These are phyloP conservation scores for Speleostelium caveatum DNA, from an alignment of 78 protist species.

Conservation along the genomic window DNA sequence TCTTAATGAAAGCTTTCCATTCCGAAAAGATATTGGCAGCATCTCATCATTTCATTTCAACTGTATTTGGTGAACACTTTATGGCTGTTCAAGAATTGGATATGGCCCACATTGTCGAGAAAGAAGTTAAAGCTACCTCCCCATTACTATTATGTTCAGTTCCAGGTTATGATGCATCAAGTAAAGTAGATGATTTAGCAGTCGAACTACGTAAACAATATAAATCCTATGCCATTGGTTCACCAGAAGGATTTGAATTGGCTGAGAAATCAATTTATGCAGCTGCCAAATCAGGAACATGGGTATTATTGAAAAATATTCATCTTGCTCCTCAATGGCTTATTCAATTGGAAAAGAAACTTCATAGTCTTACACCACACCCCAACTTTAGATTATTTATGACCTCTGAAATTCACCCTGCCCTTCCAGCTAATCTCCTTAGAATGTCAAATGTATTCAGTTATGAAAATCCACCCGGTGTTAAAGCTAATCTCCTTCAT, in stretches of 20 bases:
- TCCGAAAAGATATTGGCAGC: slow-evolving; percentile 83
- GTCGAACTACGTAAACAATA: slow-evolving; percentile 67
- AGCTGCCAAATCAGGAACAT: slow-evolving; percentile 91
- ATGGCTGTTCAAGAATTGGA: slow-evolving; percentile 51
- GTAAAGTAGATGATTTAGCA: slow-evolving; percentile 77
- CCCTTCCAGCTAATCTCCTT: slow-evolving; percentile 92
- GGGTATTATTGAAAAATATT: slow-evolving; percentile 98
- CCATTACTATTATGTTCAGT: slow-evolving; percentile 92
- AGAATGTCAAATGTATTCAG: slow-evolving; percentile 88
- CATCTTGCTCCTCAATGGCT: slow-evolving; percentile 98
- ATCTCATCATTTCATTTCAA: slow-evolving; percentile 30
- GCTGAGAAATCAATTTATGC: slow-evolving; percentile 92
- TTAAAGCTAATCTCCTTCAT: slow-evolving; percentile 88
- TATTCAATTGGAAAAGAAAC: slow-evolving; percentile 91
- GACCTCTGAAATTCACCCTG: slow-evolving; percentile 93
- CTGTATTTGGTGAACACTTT: slow-evolving; percentile 87
- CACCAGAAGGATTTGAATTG: slow-evolving; percentile 93
- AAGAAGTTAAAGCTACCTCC: slow-evolving; percentile 60
- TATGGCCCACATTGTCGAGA: slow-evolving; percentile 70
- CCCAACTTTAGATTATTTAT: slow-evolving; percentile 94
- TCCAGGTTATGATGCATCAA: slow-evolving; percentile 96
- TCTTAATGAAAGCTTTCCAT: slow-evolving; percentile 89
- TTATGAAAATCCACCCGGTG: slow-evolving; percentile 97
- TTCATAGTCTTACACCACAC: slow-evolving; percentile 87
- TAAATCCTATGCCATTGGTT: slow-evolving; percentile 96